Evolutionary conservation across 352 stramenopile species (phyloP).

Genomic region (Pythium chondricola): DNA sequence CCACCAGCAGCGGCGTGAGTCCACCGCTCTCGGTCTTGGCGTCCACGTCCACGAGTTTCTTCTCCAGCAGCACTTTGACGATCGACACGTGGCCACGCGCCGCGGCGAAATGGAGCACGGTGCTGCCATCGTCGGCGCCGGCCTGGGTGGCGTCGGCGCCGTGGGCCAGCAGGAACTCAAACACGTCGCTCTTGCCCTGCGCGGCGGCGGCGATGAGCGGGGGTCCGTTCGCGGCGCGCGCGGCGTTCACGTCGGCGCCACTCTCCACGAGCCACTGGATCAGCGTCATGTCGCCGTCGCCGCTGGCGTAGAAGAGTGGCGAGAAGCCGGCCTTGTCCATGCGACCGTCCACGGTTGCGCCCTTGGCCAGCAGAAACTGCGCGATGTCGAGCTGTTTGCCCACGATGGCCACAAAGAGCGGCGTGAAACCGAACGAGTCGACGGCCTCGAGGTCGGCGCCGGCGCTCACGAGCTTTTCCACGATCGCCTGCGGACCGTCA

Average conservation of each 20-base stretch:
- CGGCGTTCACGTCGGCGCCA: constrained; percentile 20
- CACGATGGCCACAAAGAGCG: constrained; percentile 23
- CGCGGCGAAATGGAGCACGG: constrained; percentile 19
- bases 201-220: constrained; percentile 18
- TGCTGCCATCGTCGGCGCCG: constrained; percentile 15
- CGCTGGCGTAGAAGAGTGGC: constrained; percentile 21
- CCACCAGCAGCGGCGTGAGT: constrained; percentile 21
- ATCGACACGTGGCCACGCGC: constrained; percentile 9
- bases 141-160: constrained; percentile 7
- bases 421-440: constrained; percentile 20
- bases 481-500: constrained; percentile 19
- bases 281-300: constrained; percentile 12
- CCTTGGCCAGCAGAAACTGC: constrained; percentile 11
- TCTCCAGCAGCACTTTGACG: constrained; percentile 11
- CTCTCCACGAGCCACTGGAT: constrained; percentile 17
- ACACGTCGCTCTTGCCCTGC: constrained; percentile 17
- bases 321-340: constrained; percentile 18
- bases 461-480: constrained; percentile 13
- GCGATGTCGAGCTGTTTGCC: constrained; percentile 21
- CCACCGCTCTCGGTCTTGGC: constrained; percentile 10
- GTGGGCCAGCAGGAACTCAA: constrained; percentile 11
- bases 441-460: constrained; percentile 17
- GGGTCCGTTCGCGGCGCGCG: constrained; percentile 10
- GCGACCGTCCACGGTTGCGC: constrained; percentile 16
- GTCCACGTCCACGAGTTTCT: constrained; percentile 20